Base-by-base conservation (phyloP, 2,329 filamentous ascomycete species). In the Phialophora verrucosa region DNA sequence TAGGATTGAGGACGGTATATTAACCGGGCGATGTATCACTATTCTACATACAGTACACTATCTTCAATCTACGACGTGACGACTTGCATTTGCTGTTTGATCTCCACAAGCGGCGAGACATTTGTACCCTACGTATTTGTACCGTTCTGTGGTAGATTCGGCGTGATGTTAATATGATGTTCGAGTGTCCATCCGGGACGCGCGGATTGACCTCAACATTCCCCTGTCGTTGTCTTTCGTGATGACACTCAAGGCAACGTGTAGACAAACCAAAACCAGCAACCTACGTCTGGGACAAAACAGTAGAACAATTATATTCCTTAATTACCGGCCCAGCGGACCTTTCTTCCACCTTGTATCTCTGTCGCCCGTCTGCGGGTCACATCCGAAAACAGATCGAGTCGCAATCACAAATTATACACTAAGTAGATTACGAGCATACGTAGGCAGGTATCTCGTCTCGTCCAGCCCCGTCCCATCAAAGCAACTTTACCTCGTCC, bases 1-100 rank as follows among this genome's bases (percentile, higher is more conserved):
- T 49, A 11, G 58, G 27, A 32, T 60, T 60, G 58, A 60, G 35
- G 58, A 31, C 12, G 25, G 42, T n/a, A n/a, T 59, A 12, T 50
- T 12, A 23, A 27, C n/a, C 11, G 17, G 53, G 23, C 17, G 12
- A 8, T 55, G 25, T 32, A 55, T 20, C 29, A 32, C 7, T 20
- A 17, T 31, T 50, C 2, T 17, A 11, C 10, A 2, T 51, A 14
- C 23, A 23, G 5, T 7, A n/a, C 38, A n/a, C 6, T n/a, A 44
- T 42, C 38, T 44, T 44, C 38, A n/a, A 44, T n/a, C 6, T 3
- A 44, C 38, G 17, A 44, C 38, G 17, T n/a, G 5, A 44, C 7
- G 38, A n/a, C 38, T n/a, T 44, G 38, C 4, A 7, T 44, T n/a
- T 44, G 6, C 14, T 14, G 12, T 38, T 38, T 12, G 35, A n/a